Percentiles rank a stretch among this genome's conserved stretches.
Evolutionary conservation across 1,284 basidiomycete genomes (phyloP).

Genomic region (Lignosus rhinocerotis): DNA sequence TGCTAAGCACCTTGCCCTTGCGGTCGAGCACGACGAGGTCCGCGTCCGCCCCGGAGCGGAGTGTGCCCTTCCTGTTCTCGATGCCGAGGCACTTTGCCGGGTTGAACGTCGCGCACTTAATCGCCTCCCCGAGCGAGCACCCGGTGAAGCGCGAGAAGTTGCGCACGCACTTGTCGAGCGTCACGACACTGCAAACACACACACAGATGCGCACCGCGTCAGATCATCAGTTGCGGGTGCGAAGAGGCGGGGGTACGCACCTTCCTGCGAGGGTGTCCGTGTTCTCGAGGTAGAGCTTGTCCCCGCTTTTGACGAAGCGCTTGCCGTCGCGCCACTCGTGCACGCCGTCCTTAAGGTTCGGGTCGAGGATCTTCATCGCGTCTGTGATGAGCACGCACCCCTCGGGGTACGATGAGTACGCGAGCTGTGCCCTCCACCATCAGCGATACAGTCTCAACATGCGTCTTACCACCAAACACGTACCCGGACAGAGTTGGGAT

Average conservation of each 20-base stretch:
- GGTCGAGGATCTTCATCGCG: slow-evolving; percentile 88
- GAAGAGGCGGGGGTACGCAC: slow-evolving; percentile 33
- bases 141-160: slow-evolving; percentile 85
- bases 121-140: slow-evolving; percentile 79
- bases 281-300: slow-evolving; percentile 80
- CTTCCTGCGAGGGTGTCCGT: slow-evolving; percentile 88
- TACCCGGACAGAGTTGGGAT: slow-evolving; percentile 86
- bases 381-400: slow-evolving; percentile 90
- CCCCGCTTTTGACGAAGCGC: slow-evolving; percentile 78
- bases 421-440: slow-evolving; percentile 51
- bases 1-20: slow-evolving; percentile 68
- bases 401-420: slow-evolving; percentile 79
- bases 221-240: neutral
- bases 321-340: slow-evolving; percentile 86
- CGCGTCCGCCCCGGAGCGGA: slow-evolving; percentile 80
- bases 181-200: slow-evolving; percentile 63
- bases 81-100: slow-evolving; percentile 84
- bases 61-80: slow-evolving; percentile 75
- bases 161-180: slow-evolving; percentile 79
- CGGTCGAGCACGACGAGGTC: slow-evolving; percentile 78
- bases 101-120: slow-evolving; percentile 82
- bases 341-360: slow-evolving; percentile 77
- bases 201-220: neutral
- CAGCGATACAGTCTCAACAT: slow-evolving; percentile 2
- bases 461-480: slow-evolving; percentile 23